Evolutionary conservation across 768 basidiomycete species (phyloP), one percentile per base, ranked within the genome.

Genomic region (Rhodotorula paludigena): DNA sequence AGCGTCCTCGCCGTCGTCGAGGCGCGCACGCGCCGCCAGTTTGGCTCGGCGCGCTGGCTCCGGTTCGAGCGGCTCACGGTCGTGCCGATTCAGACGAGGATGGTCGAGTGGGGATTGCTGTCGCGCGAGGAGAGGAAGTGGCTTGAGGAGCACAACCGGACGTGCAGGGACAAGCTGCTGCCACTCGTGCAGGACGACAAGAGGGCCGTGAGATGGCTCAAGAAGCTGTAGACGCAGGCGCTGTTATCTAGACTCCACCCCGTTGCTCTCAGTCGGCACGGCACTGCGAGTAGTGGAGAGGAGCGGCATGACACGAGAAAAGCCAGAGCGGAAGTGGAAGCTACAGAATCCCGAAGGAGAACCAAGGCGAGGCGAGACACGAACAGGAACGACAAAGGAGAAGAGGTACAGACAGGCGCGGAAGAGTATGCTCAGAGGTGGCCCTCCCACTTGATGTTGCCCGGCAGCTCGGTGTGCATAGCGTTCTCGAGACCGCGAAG

Each of bases 61-160:
- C 89, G 87, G 14, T 97, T 94, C 77, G 90, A 93, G 78, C 87
- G 92, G 8, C 81, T 97, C 73, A 94, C 93, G 5, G 73, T 70
- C 20, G 79, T 78, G 25, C 94, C 94, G 7, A 96, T 97, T 74
- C 89, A 92, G 78, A 89, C 89, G 3, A 83, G 84, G 73, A 88
- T 98, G 85, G 87, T 97, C 58, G 88, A 90, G 76, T 88, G 86
- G 54, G 82, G 77, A 57, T 85, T 96, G 84, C 83, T 97, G 63
- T 85, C 87, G 25, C 89, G 87, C 76, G 87, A 89, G 67, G 92
- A 97, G 81, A 87, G 85, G 69, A 79, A 83, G 61, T 98, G 94
- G 94, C 75, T 98, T 56, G 88, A 87, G 81, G 86, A 85, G 67
- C 91, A 94, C 77, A 93, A 94, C 76, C 83, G 85, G 74, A 81